Base-by-base conservation (phyloP, 148 eudicot species). In the Fagopyrum tataricum region DNA sequence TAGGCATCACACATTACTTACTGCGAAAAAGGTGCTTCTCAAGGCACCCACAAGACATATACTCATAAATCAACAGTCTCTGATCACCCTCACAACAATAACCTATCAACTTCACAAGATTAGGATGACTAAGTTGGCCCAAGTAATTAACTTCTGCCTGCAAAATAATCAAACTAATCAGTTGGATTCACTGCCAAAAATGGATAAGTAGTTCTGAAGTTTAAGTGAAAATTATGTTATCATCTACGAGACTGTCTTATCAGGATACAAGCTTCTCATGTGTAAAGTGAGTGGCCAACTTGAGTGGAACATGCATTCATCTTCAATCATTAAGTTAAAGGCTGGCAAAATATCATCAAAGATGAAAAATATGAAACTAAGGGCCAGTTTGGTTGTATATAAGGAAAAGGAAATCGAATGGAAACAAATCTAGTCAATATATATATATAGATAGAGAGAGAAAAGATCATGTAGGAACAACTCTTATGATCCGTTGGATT, bases 51-150 rank as follows among this genome's bases (percentile, higher is more conserved):
- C 85, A 86, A 74, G 91, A 88, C 97, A 91, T 87, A 67, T 87
- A 91, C 76, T 91, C 97, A 74, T 91, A 91, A 66, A 86, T 94
- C 85, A 91, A 78, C 73, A 91, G 84, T 77, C 97, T 82, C 39
- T 91, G 97, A 44, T 87, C 87, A 78, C 81, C 94, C 79, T 91
- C 97, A 75, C 97, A 91, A 77, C 97, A 89, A 75, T 89, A 91
- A 15, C 97, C 97, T 61, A 91, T 84, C 71, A 91, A 87, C 83
- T 82, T 89, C 72, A 91, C 97, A 76, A 91, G 91, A 85, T 91
- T 87, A 5, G 85, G 87, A 76, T 91, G 97, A 56, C 87, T 84
- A 67, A 89, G 87, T 71, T 91, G 94, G 59, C 97, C 94, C 74
- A 91, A 72, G 81, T 91, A 89, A 74, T 82, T 86, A 72, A 91